Evolutionary conservation across 352 stramenopile genomes (phyloP), one percentile per base, ranked within the genome.

Genomic region (Globisporangium viniferum): DNA sequence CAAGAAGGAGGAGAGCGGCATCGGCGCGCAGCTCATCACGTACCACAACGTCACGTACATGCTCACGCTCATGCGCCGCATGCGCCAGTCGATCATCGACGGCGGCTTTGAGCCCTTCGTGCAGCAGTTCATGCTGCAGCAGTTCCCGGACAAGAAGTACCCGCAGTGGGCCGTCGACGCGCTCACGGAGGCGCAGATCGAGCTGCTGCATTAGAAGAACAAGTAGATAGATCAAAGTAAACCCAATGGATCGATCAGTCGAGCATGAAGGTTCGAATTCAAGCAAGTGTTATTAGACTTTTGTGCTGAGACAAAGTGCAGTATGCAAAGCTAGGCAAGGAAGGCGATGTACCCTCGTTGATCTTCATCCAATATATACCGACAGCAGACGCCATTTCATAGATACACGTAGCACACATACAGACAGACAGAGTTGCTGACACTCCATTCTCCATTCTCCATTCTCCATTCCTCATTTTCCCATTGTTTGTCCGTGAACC

Each of bases 31-130:
- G 61, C 72, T 94, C 41, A 72, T 95, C 53, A 94, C 88, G 71
- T 82, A 83, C 66, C 88, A 96, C 76, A 96, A 96, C 64, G 77
- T 96, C 24, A 82, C 85, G 57, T 94, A 94, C 76, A 92, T 96
- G 81, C 75, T 95, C 14, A 72, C 81, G 59, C 83, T 96, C 54
- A 92, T 94, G 84, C 77, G 80, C 24, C 60, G 71, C 51, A 75
- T 95, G 64, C 76, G 86, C n/a, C 75, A 90, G 66, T 80, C 81
- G 39, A 91, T 96, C 46, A 81, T 96, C 33, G 81, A 94, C 64
- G 79, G 77, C 36, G 57, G 69, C 18, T 96, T 93, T 68, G 81
- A 89, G 55, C 22, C 72, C 9, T 96, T 94, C 70, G 87, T 94
- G 12, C 79, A 76, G 29, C 69, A 85, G 53, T 96, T 96, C 66